Conservation (phyloP, 441 rosid species). For the Erodium trifolium region DNA sequence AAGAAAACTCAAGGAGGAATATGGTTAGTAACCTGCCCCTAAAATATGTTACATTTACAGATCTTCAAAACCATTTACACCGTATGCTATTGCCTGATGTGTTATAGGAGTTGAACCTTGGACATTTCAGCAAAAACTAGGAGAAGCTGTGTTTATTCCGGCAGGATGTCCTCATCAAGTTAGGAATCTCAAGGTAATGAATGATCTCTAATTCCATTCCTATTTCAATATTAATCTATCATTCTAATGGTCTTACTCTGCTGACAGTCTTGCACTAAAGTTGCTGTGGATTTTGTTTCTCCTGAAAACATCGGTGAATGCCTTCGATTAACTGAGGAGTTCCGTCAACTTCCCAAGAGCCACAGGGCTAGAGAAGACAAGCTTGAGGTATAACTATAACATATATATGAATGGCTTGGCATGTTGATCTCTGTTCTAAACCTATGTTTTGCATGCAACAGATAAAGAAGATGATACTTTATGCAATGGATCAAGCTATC, state of each 20-base stretch:
- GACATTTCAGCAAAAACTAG: conserved; percentile 73
- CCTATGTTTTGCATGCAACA: conserved; percentile 20
- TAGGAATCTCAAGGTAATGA: conserved; percentile 67
- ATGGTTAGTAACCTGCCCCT: conserved; percentile 34
- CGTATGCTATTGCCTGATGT: not conserved
- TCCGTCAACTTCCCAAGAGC: conserved; percentile 68
- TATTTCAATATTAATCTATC: not conserved
- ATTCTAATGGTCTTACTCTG: not conserved
- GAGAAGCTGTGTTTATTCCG: conserved; percentile 89
- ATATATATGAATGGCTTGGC: not conserved
- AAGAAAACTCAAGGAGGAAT: conserved; percentile 66
- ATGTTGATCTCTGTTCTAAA: not conserved
- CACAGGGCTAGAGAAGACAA: conserved; percentile 84
- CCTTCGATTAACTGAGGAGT: conserved; percentile 68
- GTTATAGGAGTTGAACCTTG: conserved; percentile 72
- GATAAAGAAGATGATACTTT: conserved; percentile 75
- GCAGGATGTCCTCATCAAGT: conserved; percentile 98
- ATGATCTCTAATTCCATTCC: not conserved
- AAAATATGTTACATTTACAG: not conserved
- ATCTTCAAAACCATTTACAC: not conserved
- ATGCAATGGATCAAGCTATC: conserved; percentile 44
- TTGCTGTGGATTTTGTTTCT: conserved; percentile 82
- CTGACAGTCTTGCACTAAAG: conserved; percentile 80
- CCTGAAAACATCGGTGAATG: conserved; percentile 72
- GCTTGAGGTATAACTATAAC: conserved; percentile 48